Conservation (phyloP, 2,329 filamentous ascomycete species). For the Exophiala sideris region DNA sequence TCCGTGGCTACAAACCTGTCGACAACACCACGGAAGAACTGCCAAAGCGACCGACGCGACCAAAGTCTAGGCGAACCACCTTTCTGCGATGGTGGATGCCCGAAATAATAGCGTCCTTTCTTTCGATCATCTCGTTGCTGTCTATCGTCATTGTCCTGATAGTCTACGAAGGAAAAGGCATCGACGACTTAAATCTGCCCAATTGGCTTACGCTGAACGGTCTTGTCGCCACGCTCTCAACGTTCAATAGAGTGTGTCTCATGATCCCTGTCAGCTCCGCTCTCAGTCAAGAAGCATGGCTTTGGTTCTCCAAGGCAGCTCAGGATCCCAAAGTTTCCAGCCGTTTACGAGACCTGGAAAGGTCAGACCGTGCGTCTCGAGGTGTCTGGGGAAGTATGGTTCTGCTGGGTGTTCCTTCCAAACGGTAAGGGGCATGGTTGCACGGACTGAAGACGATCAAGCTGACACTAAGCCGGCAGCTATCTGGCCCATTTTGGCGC, state of each 20-base stretch:
- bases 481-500: conserved; percentile 4
- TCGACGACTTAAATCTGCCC: conserved; percentile 8
- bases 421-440: background rate
- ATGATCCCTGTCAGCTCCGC: conserved; percentile 12
- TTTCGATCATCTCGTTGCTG: background rate
- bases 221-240: conserved; percentile 9
- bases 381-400: conserved; percentile 9
- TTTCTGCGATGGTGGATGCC: conserved; percentile 1
- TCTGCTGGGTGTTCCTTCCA: background rate
- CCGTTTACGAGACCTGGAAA: conserved; percentile 9
- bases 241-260: conserved; percentile 3
- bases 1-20: background rate
- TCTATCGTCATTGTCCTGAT: background rate
- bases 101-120: background rate
- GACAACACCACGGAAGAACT: background rate
- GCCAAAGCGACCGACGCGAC: background rate
- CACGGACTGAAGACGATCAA: no score
- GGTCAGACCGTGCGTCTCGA: conserved; percentile 13
- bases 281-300: conserved; percentile 17
- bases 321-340: background rate
- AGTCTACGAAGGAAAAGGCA: background rate
- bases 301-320: conserved; percentile 3
- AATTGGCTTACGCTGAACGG: conserved; percentile 12
- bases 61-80: background rate
- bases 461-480: background rate